Evolutionary conservation across 805 yeast genomes (phyloP), one percentile per base, ranked within the genome.

Genomic region (Saccharomycopsis lassenensis): DNA sequence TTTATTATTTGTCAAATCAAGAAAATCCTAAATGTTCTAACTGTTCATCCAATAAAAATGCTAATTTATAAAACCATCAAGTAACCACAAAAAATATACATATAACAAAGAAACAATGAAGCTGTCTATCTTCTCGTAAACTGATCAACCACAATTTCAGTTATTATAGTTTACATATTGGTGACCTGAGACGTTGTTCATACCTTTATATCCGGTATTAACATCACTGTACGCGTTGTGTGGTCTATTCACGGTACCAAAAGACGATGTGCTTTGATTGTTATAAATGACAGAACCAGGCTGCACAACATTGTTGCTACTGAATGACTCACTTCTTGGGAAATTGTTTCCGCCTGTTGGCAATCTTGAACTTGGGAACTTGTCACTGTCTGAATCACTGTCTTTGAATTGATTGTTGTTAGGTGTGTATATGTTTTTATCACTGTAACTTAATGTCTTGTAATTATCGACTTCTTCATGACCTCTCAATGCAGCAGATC

Each of bases 401-500:
- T 25, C 33, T 5, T 36, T 29, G 22, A 26, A 36, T 10, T 39
- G 39, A 23, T 17, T 26, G 26, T 11, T 29, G 20, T 7, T 19
- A 28, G 26, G 14, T n/a, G n/a, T 14, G 7, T 18, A 24, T 7
- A 16, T 21, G 8, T 21, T 14, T 20, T 5, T 19, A 21, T 18
- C 35, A 14, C 16, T 24, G n/a, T 8, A 11, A 18, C 33, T 25
- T 12, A 30, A 16, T 18, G 39, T 29, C 20, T 36, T 36, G 22
- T 11, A 29, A 5, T 33, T 5, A 23, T 35, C 40, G 8, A 37
- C 31, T 23, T 37, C 37, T 29, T 36, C 40, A 15, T 43, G 46
- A 16, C 45, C 46, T 22, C 38, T 30, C 12, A 43, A 22, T 7
- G 46, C 46, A 6, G 46, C 34, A 5, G 40, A 28, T 10, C 46